Evolutionary conservation across 805 yeast genomes (phyloP), one percentile per base, ranked within the genome.

Genomic region (Saturnispora galanensis): DNA sequence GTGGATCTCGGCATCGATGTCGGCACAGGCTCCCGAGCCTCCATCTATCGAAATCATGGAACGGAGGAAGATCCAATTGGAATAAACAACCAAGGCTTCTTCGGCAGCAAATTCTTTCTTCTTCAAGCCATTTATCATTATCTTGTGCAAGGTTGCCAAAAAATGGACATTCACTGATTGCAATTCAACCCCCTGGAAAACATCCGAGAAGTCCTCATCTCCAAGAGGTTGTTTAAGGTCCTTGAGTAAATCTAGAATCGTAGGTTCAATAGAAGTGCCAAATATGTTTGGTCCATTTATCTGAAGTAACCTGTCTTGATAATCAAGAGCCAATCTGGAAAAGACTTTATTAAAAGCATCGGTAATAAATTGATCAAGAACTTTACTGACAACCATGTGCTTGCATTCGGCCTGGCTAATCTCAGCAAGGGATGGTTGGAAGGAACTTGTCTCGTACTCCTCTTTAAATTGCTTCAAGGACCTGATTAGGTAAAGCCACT

Each of bases 181-280:
- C 13, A 31, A 15, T 26, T 28, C 10, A 11, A n/a, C 6, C 16
- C 8, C 9, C 9, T 36, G 31, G 34, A 54, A 62, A n/a, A 58
- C 53, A 46, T 60, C 61, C 1, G 62, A 51, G 41, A 52, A 59
- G 39, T 59, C 62, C n/a, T 51, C 55, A 3, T 45, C 49, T 10
- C 29, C 26, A 5, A 32, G 4, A 10, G 46, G 46, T n/a, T 28
- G 9, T 33, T 31, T 37, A 6, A 43, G 26, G 35, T 55, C 45
- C n/a, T 52, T 38, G 13, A 46, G 42, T 44, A 56, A 54, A 7
- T 60, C 17, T 1, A 56, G 39, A 26, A 48, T 43, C 31, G 55
- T 52, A 11, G 54, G 43, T 17, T 54, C 58, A 21, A 58, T 41
- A 1, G 64, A 58, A 11, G 38, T 21, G 9, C 33, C 34, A 18